These are phyloP conservation scores for Magnaporthiopsis incrustans DNA, from an alignment of 2,329 filamentous ascomycete species.

Conservation along the genomic window DNA sequence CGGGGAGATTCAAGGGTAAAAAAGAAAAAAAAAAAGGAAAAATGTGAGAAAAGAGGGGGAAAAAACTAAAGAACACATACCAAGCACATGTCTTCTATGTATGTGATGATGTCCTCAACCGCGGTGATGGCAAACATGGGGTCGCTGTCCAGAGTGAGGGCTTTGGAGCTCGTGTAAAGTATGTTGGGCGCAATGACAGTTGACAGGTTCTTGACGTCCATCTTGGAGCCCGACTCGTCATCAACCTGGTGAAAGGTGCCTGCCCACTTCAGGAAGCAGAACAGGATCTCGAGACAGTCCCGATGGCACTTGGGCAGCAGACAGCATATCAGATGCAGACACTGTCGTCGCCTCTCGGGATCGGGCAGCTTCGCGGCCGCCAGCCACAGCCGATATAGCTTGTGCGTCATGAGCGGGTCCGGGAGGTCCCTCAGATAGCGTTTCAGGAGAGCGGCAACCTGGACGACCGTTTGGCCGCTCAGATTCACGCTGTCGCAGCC, in stretches of 20 bases:
- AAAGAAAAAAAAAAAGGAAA: slow-evolving; percentile 3
- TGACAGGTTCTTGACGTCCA: slow-evolving; percentile 96
- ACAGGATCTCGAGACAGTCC: slow-evolving; percentile 90
- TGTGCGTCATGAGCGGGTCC: slow-evolving; percentile 89
- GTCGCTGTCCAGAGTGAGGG: slow-evolving; percentile 66
- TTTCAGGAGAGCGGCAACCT: slow-evolving; percentile 88
- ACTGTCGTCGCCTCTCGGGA: slow-evolving; percentile 70
- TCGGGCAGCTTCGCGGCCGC: slow-evolving; percentile 82
- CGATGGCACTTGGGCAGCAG: slow-evolving; percentile 85
- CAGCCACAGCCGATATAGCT: slow-evolving; percentile 86
- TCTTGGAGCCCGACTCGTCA: slow-evolving; percentile 94
- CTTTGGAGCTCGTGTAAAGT: slow-evolving; percentile 62
- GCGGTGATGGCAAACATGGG: slow-evolving; percentile 92
- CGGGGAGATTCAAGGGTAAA: not conserved
- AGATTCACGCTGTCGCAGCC: slow-evolving; percentile 82
- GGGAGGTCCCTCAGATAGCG: slow-evolving; percentile 92
- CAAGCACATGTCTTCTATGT: slow-evolving; percentile 95
- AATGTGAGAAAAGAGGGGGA: not conserved
- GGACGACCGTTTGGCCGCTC: slow-evolving; percentile 82
- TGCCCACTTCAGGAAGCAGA: slow-evolving; percentile 95
- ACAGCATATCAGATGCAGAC: slow-evolving; percentile 86
- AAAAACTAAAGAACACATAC: slow-evolving; percentile 47
- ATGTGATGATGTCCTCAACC: slow-evolving; percentile 82
- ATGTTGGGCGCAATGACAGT: slow-evolving; percentile 98
- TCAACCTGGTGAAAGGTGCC: slow-evolving; percentile 96